These are phyloP conservation scores for Rhodosporidiobolus odoratus DNA, from an alignment of 768 basidiomycete species.

Conservation along the genomic window DNA sequence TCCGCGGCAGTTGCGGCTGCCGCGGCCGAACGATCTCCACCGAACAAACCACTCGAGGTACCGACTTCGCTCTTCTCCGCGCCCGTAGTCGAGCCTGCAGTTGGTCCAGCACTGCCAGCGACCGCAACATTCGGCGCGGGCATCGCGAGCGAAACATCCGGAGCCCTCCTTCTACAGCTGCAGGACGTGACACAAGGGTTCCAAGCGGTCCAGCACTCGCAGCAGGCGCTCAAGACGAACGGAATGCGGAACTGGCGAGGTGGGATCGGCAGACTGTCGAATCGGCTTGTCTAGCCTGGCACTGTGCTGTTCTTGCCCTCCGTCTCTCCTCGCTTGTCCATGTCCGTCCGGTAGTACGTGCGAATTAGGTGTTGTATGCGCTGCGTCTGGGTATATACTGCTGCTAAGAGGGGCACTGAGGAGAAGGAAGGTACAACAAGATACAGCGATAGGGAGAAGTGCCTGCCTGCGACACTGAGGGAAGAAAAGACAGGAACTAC, in stretches of 20 bases:
- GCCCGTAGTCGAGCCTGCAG: slow-evolving; percentile 49
- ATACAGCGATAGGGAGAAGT: too few relatives aligned
- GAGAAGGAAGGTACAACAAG: too few relatives aligned
- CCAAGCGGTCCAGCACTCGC: slow-evolving; percentile 78
- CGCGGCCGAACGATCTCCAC: slow-evolving; percentile 1
- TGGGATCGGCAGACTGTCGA: slow-evolving; percentile 65
- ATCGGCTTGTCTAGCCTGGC: not conserved
- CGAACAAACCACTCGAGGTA: slow-evolving; percentile 3
- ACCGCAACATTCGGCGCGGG: slow-evolving; percentile 51
- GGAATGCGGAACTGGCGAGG: slow-evolving; percentile 88
- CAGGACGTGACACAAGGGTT: slow-evolving; percentile 91
- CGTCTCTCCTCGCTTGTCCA: too few relatives aligned
- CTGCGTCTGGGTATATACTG: too few relatives aligned
- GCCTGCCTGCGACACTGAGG: too few relatives aligned
- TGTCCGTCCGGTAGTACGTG: too few relatives aligned
- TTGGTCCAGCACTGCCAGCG: slow-evolving; percentile 54
- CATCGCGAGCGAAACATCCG: not conserved
- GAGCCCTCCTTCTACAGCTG: slow-evolving; percentile 61
- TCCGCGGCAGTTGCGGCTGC: not conserved
- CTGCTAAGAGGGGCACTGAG: too few relatives aligned
- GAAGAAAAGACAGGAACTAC: slow-evolving; percentile 40
- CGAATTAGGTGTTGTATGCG: too few relatives aligned
- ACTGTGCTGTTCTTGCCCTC: too few relatives aligned
- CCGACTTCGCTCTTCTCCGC: slow-evolving; percentile 34
- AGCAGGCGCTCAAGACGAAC: slow-evolving; percentile 71